Conservation (phyloP, 148 eudicot species). For the Limonium bicolor region DNA sequence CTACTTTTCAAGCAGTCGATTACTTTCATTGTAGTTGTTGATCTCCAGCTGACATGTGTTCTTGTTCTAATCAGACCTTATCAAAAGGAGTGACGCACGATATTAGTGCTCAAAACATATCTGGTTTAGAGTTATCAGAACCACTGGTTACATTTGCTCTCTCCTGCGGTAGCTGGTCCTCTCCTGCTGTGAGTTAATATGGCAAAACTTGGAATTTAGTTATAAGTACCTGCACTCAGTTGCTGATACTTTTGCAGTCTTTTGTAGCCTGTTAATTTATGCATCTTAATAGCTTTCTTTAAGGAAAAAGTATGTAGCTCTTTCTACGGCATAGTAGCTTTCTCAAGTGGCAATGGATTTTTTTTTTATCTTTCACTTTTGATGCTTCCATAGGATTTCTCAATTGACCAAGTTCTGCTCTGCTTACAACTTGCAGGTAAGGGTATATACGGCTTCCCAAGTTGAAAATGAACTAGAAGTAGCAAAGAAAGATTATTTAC, state of each 20-base stretch:
- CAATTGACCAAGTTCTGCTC: too few species aligned
- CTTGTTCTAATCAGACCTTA: background rate
- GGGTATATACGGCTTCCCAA: slow-evolving; percentile 50
- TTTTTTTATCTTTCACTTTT: too few species aligned
- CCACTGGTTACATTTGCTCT: slow-evolving; percentile 70
- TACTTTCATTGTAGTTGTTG: too few species aligned
- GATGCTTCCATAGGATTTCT: too few species aligned
- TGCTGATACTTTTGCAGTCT: slow-evolving; percentile 4
- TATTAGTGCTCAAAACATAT: slow-evolving; percentile 20
- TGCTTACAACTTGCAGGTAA: slow-evolving; percentile 30
- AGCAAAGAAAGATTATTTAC: slow-evolving; percentile 62
- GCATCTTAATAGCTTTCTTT: too few species aligned
- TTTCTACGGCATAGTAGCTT: background rate
- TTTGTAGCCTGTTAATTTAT: too few species aligned
- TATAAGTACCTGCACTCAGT: too few species aligned
- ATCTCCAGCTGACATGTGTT: background rate
- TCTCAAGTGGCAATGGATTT: too few species aligned
- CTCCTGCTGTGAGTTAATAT: slow-evolving; percentile 59
- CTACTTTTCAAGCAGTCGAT: background rate
- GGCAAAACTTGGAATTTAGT: too few species aligned
- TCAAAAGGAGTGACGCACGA: background rate
- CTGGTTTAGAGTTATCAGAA: slow-evolving; percentile 58
- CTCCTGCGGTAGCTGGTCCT: slow-evolving; percentile 77
- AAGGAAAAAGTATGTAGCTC: too few species aligned
- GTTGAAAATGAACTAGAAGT: slow-evolving; percentile 63